Evolutionary conservation across 805 yeast genomes (phyloP).

Genomic region (Candida pseudofarinosa): DNA sequence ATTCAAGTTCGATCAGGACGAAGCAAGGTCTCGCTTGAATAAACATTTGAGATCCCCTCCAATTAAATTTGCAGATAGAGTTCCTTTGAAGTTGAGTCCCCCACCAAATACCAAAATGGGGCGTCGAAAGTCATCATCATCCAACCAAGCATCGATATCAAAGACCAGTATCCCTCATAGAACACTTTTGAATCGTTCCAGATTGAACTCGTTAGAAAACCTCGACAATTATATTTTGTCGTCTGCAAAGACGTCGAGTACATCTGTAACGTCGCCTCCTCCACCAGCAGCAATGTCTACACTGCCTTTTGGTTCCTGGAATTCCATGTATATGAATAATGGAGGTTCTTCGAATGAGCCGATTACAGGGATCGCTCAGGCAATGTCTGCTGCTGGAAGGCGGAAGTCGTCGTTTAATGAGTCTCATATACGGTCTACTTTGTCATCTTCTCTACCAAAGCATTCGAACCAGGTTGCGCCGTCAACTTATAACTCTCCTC

Average conservation of each 20-base stretch:
- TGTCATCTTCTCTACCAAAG: constrained; percentile 18
- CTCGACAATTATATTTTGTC: constrained; percentile 38
- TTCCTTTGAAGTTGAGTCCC: constrained; percentile 34
- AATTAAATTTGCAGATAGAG: constrained; percentile 40
- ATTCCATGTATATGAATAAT: constrained; percentile 7
- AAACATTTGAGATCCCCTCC: constrained; percentile 24
- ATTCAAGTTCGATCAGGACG: constrained; percentile 26
- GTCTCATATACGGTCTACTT: constrained; percentile 28
- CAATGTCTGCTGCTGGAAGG: constrained; percentile 18
- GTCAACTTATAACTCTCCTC: constrained; percentile 1
- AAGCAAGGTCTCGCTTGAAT: constrained; percentile 7
- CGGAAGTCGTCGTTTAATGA: constrained; percentile 42
- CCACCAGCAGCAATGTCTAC: constrained; percentile 15
- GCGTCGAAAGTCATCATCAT: constrained; percentile 28
- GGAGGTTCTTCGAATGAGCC: constrained; percentile 14
- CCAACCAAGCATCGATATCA: constrained; percentile 14
- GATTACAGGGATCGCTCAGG: constrained; percentile 17
- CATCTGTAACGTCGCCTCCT: constrained; percentile 34
- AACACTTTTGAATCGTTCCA: constrained; percentile 32
- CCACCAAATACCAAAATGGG: constrained; percentile 25
- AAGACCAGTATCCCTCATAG: constrained; percentile 20
- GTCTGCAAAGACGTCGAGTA: constrained; percentile 35
- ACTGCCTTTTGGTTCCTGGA: constrained; percentile 22
- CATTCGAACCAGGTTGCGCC: constrained; percentile 1
- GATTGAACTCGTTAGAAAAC: constrained; percentile 40